These are phyloP conservation scores for Colletotrichum euphorbiae DNA, from an alignment of 2,329 filamentous ascomycete species.

Conservation along the genomic window DNA sequence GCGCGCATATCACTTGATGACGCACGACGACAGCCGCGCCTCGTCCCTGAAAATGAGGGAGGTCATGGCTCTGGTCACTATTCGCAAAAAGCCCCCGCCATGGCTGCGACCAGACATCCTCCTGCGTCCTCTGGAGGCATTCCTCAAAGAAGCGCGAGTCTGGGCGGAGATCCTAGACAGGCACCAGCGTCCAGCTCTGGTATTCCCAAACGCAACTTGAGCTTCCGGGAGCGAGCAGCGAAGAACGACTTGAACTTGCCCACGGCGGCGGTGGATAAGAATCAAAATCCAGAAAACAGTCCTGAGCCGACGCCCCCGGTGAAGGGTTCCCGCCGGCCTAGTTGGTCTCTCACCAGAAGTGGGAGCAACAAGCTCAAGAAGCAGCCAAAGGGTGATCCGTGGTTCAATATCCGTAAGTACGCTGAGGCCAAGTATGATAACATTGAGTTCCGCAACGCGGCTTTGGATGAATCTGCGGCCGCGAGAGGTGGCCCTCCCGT, in stretches of 20 bases:
- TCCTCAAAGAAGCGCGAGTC: conserved; percentile 34
- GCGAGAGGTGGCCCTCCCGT: conserved; percentile 35
- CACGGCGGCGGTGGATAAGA: conserved; percentile 37
- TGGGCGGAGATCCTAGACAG: conserved; percentile 40
- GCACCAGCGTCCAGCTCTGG: conserved; percentile 38
- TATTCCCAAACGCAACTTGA: conserved; percentile 66
- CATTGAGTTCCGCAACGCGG: conserved; percentile 43
- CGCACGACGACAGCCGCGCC: conserved; percentile 47
- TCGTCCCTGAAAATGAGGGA: conserved; percentile 47
- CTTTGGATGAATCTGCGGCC: conserved; percentile 41
- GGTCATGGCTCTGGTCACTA: conserved; percentile 43
- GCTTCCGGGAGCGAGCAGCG: conserved; percentile 69
- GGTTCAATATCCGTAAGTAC: conserved; percentile 57
- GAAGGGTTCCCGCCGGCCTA: conserved; percentile 42
- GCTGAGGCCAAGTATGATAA: conserved; percentile 53
- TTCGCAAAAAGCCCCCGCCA: conserved; percentile 40
- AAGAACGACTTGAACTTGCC: conserved; percentile 56
- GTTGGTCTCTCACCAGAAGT: conserved; percentile 56
- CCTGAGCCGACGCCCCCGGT: conserved; percentile 45
- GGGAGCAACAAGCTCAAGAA: conserved; percentile 71
- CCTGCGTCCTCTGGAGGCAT: conserved; percentile 10
- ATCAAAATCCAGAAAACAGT: conserved; percentile 34
- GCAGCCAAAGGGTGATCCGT: conserved; percentile 65
- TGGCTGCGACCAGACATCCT: conserved; percentile 41
- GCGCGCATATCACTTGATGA: conserved; percentile 41